Percentiles rank a stretch among this genome's conserved stretches.
These are phyloP conservation scores for Psilocybe tampanensis DNA, from an alignment of 768 basidiomycete genomes.

Conservation along the genomic window DNA sequence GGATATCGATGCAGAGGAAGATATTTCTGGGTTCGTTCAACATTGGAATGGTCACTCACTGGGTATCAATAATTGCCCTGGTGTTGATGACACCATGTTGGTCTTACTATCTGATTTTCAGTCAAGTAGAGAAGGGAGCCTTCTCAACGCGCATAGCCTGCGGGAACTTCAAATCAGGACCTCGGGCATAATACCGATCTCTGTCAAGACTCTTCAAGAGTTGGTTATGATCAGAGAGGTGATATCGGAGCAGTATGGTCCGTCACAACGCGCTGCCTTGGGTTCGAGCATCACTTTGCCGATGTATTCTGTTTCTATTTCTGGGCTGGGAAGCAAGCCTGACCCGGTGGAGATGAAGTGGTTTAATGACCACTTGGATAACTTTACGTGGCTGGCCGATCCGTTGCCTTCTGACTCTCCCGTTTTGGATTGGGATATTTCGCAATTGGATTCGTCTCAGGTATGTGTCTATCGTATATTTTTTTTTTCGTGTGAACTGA, in stretches of 20 bases:
- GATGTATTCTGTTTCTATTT: conserved; percentile 2
- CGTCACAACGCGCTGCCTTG: background rate
- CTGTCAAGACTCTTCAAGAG: conserved; percentile 2
- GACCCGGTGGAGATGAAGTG: background rate
- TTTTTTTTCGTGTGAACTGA: background rate
- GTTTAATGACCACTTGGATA: background rate
- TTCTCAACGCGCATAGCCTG: conserved; percentile 7
- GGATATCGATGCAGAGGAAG: conserved; percentile 8
- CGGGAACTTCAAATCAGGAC: conserved; percentile 9
- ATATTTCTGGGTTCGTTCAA: conserved; percentile 10
- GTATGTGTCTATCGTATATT: background rate
- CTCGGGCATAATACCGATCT: background rate
- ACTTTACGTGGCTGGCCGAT: conserved; percentile 2
- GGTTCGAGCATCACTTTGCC: background rate
- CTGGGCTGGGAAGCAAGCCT: background rate
- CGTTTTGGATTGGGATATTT: conserved; percentile 14
- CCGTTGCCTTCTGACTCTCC: conserved; percentile 8
- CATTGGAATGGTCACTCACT: conserved; percentile 18
- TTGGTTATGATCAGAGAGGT: background rate
- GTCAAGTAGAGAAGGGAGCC: background rate
- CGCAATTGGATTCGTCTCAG: background rate
- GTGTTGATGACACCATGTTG: conserved; percentile 14
- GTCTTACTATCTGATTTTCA: background rate
- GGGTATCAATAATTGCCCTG: conserved; percentile 10
- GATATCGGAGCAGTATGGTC: background rate